phyloP scores from a whole-genome alignment of 2,329 filamentous ascomycete genomes.

The Alternaria gaisen region DNA sequence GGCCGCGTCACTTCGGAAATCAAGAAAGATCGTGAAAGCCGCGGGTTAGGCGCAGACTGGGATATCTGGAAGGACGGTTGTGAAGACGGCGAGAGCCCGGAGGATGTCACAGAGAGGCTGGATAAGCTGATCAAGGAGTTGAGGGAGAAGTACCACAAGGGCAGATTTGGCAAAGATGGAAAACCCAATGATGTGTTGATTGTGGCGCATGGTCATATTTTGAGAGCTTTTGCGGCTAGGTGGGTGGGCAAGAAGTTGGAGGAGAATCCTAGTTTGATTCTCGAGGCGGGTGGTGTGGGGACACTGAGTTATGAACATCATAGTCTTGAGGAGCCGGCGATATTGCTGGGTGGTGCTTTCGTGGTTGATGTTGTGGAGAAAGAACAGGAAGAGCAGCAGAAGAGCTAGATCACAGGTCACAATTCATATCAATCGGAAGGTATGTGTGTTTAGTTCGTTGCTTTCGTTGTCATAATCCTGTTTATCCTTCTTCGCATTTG shows the following conservation, averaged over 20 bases:
- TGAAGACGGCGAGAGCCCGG: constrained; percentile 80
- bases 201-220: constrained; percentile 89
- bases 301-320: constrained; percentile 63
- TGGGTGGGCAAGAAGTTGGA: constrained; percentile 80
- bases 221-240: constrained; percentile 85
- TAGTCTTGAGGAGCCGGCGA: constrained; percentile 60
- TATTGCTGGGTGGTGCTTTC: constrained; percentile 61
- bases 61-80: constrained; percentile 90
- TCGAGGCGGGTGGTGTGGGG: constrained; percentile 71
- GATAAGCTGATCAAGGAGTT: constrained; percentile 82
- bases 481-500: background rate
- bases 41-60: constrained; percentile 69
- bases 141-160: constrained; percentile 58
- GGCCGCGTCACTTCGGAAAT: constrained; percentile 65
- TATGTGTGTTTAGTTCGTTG: constrained; percentile 2
- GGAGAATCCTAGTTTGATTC: constrained; percentile 78
- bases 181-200: constrained; percentile 75
- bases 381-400: constrained; percentile 35
- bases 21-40: constrained; percentile 53
- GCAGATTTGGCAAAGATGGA: constrained; percentile 64
- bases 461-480: background rate
- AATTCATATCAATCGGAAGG: background rate
- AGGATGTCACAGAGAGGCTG: constrained; percentile 75
- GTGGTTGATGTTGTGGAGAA: constrained; percentile 60
- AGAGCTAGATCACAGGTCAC: background rate